A percentile compares a stretch with the other conserved stretches of the same genome.
phyloP scores from a whole-genome alignment of 306 rosid species.

The Aeschynomene evenia region DNA sequence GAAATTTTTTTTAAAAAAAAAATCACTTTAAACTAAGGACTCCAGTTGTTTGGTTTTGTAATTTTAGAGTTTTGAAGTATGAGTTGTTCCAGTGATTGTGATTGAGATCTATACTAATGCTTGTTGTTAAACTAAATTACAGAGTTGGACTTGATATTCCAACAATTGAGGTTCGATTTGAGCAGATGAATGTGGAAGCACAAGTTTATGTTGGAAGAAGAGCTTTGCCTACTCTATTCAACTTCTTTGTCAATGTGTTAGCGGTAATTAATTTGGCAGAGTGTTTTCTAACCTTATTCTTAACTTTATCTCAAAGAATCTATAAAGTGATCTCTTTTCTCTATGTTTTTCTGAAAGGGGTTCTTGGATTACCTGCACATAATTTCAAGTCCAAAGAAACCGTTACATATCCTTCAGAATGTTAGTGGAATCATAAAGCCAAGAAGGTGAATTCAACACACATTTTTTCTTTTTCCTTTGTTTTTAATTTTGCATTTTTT shows the following conservation, averaged over 20 bases:
- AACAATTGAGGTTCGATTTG: conserved; percentile 75
- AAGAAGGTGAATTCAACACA: conserved; percentile 34
- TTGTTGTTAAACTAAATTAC: conserved; percentile 10
- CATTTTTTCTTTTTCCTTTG: neutral
- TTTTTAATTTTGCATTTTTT: neutral
- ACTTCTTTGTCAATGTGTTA: conserved; percentile 51
- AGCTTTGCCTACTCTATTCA: conserved; percentile 69
- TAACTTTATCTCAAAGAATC: neutral
- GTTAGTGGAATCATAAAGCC: conserved; percentile 54
- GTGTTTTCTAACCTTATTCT: neutral
- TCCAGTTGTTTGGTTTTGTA: neutral
- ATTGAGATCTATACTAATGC: neutral
- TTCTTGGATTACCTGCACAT: conserved; percentile 45
- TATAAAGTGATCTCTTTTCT: neutral
- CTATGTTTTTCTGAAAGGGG: conserved; percentile 40
- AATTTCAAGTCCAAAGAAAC: conserved; percentile 48
- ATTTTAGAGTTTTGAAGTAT: neutral
- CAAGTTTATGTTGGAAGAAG: conserved; percentile 78
- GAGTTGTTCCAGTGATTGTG: neutral
- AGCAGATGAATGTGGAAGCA: conserved; percentile 67
- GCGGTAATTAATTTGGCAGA: conserved; percentile 45
- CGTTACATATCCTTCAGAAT: conserved; percentile 45
- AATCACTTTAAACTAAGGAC: no score
- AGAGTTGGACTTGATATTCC: conserved; percentile 67
- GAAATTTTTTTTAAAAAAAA: no score